phyloP scores from a whole-genome alignment of 331 rosid genomes.

The Acacia concinna region DNA sequence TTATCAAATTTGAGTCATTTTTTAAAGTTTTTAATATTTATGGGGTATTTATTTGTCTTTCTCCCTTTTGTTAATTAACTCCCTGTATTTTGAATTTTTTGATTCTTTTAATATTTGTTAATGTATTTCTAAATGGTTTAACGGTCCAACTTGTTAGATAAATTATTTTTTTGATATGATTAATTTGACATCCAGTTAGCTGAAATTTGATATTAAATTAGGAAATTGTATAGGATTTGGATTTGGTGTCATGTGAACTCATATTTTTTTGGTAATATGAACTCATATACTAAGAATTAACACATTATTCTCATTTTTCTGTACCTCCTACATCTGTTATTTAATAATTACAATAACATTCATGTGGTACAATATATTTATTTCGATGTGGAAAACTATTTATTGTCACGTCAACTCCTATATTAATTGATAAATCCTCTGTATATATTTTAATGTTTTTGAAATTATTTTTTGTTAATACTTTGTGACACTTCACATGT shows the following conservation, averaged over 20 bases:
- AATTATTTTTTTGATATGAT: too few species aligned
- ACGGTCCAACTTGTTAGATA: too few species aligned
- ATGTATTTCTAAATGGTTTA: too few species aligned
- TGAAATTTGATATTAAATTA: not conserved
- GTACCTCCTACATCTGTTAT: not conserved
- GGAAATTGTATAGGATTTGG: not conserved
- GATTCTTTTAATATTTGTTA: too few species aligned
- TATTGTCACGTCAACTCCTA: not conserved
- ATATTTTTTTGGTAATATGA: not conserved
- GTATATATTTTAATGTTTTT: not conserved
- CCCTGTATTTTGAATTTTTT: too few species aligned
- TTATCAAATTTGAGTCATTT: too few species aligned
- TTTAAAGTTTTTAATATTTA: too few species aligned
- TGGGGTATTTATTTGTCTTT: too few species aligned
- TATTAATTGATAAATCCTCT: not conserved
- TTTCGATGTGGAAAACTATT: not conserved
- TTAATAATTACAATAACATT: not conserved
- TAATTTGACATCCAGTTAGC: not conserved
- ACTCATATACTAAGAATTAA: not conserved
- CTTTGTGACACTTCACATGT: not conserved
- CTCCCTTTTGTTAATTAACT: too few species aligned
- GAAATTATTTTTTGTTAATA: not conserved
- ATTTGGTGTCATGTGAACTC: not conserved
- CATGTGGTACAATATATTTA: not conserved
- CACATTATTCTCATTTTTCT: not conserved